Percentiles rank a stretch among this genome's conserved stretches.
Evolutionary conservation across 257 asterid genomes (phyloP).

Genomic region (Solanum chilense): DNA sequence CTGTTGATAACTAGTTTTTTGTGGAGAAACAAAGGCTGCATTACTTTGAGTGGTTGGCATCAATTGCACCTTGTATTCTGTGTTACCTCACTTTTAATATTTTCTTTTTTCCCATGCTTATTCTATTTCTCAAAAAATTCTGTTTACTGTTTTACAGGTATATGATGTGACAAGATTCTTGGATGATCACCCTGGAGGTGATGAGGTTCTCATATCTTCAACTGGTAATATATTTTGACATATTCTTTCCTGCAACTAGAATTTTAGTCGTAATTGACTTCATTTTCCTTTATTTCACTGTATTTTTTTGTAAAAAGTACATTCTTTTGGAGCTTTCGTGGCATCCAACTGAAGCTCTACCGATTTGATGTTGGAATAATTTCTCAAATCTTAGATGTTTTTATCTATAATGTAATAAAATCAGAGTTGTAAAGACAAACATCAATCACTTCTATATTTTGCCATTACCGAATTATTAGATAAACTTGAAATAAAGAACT

Average conservation of each 20-base stretch:
- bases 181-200: slow-evolving; percentile 97
- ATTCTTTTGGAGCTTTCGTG: not conserved
- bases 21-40: not conserved
- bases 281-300: not conserved
- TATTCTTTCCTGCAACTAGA: not conserved
- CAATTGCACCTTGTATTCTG: not conserved
- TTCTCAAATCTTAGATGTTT: not conserved
- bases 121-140: not conserved
- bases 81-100: not conserved
- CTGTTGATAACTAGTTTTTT: not conserved
- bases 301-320: not conserved
- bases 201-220: slow-evolving; percentile 71
- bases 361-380: not conserved
- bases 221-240: slow-evolving; percentile 36
- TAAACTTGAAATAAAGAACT: not conserved
- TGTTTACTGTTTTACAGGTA: slow-evolving; percentile 30
- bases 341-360: not conserved
- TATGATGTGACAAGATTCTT: slow-evolving; percentile 75
- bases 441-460: not conserved
- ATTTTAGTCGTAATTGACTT: not conserved
- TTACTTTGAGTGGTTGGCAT: not conserved
- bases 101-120: not conserved
- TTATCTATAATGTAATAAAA: not conserved
- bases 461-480: not conserved
- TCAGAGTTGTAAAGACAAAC: not conserved